Base-by-base conservation (phyloP, 495 filamentous ascomycete species). In the Articulospora tetracladia region DNA sequence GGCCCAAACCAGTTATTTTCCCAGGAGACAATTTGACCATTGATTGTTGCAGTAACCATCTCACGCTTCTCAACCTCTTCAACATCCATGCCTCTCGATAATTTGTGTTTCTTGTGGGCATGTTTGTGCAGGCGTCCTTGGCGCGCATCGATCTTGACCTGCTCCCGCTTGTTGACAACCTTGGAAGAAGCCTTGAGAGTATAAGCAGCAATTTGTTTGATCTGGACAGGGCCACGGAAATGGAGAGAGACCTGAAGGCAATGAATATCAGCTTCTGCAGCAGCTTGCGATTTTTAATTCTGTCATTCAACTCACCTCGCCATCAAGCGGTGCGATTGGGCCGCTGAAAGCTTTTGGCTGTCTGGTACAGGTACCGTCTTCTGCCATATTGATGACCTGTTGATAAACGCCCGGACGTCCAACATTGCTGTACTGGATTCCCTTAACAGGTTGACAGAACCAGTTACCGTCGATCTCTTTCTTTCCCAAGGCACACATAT, bases 11-110 rank as follows among this genome's bases (percentile, higher is more conserved):
- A 92, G 53, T 82, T 69, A 76, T 91, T 91, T 63, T 75, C 71
- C 86, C 86, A 91, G 20, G 79, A 80, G 41, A 79, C 78, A 32
- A 82, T 69, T 53, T 82, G 66, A 58, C 87, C 86, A 62, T 87
- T 74, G 61, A 91, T 90, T 44, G 77, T 83, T 47, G 84, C 86
- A 26, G 73, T 76, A 26, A 53, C 22, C 4, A 53, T 34, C 19
- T 53, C 51, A 8, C 25, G 8, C n/a, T 32, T 53, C 7, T 3
- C 8, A 30, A 34, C 25, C 25, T 32, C 7, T 11, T 6, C 51
- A 2, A 13, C 6, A 23, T 12, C 3, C 11, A 19, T n/a, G 7
- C 39, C 39, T 8, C 4, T 17, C 17, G 10, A 3, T n/a, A 17
- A n/a, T n/a, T 32, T 32, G 6, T 4, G 39, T 3, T 44, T 12